Base-by-base conservation (phyloP, 2,329 filamentous ascomycete species). In the Penicillium brasilianum region DNA sequence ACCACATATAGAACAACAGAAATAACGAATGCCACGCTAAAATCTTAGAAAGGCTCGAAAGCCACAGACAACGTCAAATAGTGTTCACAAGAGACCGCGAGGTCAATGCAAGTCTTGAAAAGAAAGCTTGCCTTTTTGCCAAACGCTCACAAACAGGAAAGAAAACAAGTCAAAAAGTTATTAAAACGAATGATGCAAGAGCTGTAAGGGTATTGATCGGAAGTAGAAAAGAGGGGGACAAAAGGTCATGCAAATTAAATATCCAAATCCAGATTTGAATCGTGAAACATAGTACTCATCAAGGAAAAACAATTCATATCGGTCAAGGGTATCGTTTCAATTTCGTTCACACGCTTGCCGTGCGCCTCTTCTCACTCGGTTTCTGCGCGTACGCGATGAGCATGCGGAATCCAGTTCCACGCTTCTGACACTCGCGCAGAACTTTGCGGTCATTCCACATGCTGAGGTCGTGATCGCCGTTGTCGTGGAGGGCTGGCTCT, bases 311-410 rank as follows among this genome's bases (percentile, higher is more conserved):
- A 11, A 41, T 30, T 32, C 34, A 44, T 50, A 57, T 50, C 54
- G 36, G 20, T 46, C 30, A 18, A 37, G 52, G 37, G 32, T 48
- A 56, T 56, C 39, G 32, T 46, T 56, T 48, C 41, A 46, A n/a
- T 46, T 48, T 56, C 41, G 30, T 55, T 71, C 66, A 80, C 34
- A 80, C 77, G 65, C 79, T 82, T 49, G 78, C 78, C 1, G 80
- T 81, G 61, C 80, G 72, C 59, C 79, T 72, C 56, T 74, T 77
- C 62, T 80, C 77, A 55, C 77, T 79, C 5, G 93, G 93, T 62
- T 94, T 92, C 71, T 94, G 90, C 16, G 93, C 93, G 74, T 96
- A 92, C 68, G 93, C 96, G 60, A 98, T 93, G 76, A 96, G 87
- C 70, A 98, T 83, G 76, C 94, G 93, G 76, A 98, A 89, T 64